Percentiles rank a stretch among this genome's conserved stretches.
Conservation (phyloP, 768 basidiomycete genomes). For the Calocera cornea region DNA sequence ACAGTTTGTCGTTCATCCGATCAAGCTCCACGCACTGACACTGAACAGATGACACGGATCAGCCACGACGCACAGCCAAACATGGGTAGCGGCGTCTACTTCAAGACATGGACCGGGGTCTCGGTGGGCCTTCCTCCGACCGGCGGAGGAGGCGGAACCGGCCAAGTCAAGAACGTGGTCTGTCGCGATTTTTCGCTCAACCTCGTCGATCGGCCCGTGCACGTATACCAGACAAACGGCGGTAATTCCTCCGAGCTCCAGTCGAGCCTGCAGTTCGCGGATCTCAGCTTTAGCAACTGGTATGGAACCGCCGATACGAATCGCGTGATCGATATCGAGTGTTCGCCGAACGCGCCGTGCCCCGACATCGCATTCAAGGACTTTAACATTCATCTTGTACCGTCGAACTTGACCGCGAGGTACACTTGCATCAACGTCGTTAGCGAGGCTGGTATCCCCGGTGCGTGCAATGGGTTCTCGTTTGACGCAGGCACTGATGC, state of each 20-base stretch:
- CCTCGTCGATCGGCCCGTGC: slow-evolving; percentile 34
- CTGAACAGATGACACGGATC: slow-evolving; percentile 34
- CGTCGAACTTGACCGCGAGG: slow-evolving; percentile 25
- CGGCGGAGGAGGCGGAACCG: slow-evolving; percentile 41
- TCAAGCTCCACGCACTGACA: not conserved
- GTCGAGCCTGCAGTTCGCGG: slow-evolving; percentile 35
- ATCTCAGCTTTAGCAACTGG: slow-evolving; percentile 36
- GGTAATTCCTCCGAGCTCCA: slow-evolving; percentile 38
- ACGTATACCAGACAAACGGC: slow-evolving; percentile 40
- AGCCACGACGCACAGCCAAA: slow-evolving; percentile 39
- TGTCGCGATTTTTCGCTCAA: slow-evolving; percentile 34
- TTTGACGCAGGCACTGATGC: not conserved
- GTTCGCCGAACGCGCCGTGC: slow-evolving; percentile 38
- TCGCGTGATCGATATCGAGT: slow-evolving; percentile 38
- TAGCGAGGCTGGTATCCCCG: slow-evolving; percentile 21
- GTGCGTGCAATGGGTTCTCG: slow-evolving; percentile 1
- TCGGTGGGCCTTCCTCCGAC: slow-evolving; percentile 41
- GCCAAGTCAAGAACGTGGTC: slow-evolving; percentile 36
- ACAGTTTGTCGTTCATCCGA: slow-evolving; percentile 23
- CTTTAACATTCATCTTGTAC: slow-evolving; percentile 28
- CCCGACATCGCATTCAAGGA: slow-evolving; percentile 31
- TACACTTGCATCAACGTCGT: slow-evolving; percentile 39
- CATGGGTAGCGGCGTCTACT: slow-evolving; percentile 43
- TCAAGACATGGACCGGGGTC: slow-evolving; percentile 43
- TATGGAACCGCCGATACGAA: slow-evolving; percentile 33